Base-by-base conservation (phyloP, 2,329 filamentous ascomycete genomes). In the Colletotrichum scovillei region DNA sequence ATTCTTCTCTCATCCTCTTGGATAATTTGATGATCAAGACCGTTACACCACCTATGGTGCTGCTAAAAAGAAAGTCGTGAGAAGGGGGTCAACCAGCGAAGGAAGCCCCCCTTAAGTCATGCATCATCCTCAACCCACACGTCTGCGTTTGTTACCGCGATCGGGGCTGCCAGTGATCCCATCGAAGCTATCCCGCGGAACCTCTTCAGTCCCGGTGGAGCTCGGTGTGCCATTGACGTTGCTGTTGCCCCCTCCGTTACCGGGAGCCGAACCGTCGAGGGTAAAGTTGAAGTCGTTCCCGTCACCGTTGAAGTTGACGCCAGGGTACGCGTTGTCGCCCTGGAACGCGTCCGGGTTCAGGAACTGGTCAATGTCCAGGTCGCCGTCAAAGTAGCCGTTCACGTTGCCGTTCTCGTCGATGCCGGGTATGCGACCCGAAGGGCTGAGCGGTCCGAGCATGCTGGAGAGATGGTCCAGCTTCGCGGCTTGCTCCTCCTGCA, bases 401-500 rank as follows among this genome's bases (percentile, higher is more conserved):
- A 66, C 69, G 32, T 80, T 81, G 24, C 76, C 70, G 19, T 77
- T 80, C 3, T 88, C 86, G 30, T 85, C 85, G 1, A 97, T 81
- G 5, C 94, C 94, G 1, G 94, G 93, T 46, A 97, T 94, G 19
- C 90, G 89, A 5, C 94, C 95, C 0, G 91, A 94, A 0, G 95
- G 95, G 78, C 92, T 95, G 14, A 97, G 87, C 0, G 95, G 95
- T 7, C 93, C 92, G 8, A 98, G 88, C 19, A 95, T 85, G 68
- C 90, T 91, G 64, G 91, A 91, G 11, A 98, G 86, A 71, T 94
- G 91, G 74, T 94, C 90, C 1, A 98, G 93, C 62, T 93, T 93
- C 60, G 88, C 88, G 73, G 93, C 92, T 78, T 98, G 95, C 73
- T 96, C 92, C 28, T 91, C 90, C 79, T 97, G 94, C 78, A 98